Evolutionary conservation across 495 filamentous ascomycete genomes (phyloP).

Genomic region (Massariosphaeria phaeospora): DNA sequence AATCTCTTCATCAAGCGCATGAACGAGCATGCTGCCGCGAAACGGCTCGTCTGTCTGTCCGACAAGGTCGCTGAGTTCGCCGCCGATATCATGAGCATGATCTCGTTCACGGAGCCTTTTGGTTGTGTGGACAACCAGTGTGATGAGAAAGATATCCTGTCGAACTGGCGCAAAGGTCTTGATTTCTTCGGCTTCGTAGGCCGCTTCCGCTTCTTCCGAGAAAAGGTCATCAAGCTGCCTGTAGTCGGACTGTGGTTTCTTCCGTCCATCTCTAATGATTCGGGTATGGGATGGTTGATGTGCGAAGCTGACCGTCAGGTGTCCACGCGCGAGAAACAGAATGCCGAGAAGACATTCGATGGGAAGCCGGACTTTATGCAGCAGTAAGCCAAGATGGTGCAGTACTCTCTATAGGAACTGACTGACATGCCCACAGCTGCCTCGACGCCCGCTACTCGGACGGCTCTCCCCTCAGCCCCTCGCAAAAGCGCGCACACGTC

Average conservation of each 20-base stretch:
- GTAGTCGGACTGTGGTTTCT: conserved; percentile 20
- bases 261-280: conserved; percentile 2
- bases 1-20: conserved; percentile 16
- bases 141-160: conserved; percentile 16
- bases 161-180: conserved; percentile 20
- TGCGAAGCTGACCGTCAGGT: conserved; percentile 25
- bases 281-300: conserved; percentile 24
- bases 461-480: conserved; percentile 1
- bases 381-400: conserved; percentile 20
- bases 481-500: conserved; percentile 21
- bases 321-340: conserved; percentile 10
- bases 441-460: conserved; percentile 16
- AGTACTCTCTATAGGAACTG: too few relatives aligned
- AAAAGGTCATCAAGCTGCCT: conserved; percentile 14
- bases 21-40: conserved; percentile 19
- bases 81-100: conserved; percentile 28
- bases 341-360: conserved; percentile 11
- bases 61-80: conserved; percentile 27
- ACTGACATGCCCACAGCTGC: too few relatives aligned
- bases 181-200: conserved; percentile 20
- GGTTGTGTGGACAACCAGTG: conserved; percentile 14
- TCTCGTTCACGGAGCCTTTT: conserved; percentile 19
- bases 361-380: conserved; percentile 26
- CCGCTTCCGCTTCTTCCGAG: conserved; percentile 13
- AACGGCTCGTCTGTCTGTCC: conserved; percentile 3